Evolutionary conservation across 2,329 filamentous ascomycete genomes (phyloP).

Genomic region (Fusarium algeriense): DNA sequence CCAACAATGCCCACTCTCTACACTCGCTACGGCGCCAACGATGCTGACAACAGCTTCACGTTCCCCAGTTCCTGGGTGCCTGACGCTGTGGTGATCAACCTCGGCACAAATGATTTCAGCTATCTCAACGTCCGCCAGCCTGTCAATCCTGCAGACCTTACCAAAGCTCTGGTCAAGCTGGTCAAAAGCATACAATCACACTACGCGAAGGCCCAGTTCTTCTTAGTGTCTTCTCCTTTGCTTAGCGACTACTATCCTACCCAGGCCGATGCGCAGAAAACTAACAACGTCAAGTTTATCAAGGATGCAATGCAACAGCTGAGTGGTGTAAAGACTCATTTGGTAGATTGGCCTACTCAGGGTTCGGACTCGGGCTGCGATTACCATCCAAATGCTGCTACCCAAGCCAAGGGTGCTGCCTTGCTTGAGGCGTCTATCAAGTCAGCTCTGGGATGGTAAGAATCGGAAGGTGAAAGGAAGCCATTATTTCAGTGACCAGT

Average conservation of each 20-base stretch:
- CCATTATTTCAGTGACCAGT: not conserved
- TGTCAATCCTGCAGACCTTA: constrained; percentile 47
- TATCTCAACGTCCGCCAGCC: constrained; percentile 50
- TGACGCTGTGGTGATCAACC: constrained; percentile 58
- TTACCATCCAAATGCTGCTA: constrained; percentile 57
- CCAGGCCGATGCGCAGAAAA: constrained; percentile 53
- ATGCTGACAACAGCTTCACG: constrained; percentile 53
- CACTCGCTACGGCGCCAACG: constrained; percentile 58
- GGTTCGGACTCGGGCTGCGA: constrained; percentile 57
- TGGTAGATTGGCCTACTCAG: constrained; percentile 58
- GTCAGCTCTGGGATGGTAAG: constrained; percentile 26
- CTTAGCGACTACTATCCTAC: constrained; percentile 55
- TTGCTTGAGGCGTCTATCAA: constrained; percentile 48
- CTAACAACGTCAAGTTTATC: constrained; percentile 52
- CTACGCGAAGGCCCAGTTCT: constrained; percentile 54
- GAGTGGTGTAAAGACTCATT: constrained; percentile 48
- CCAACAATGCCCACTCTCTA: constrained; percentile 57
- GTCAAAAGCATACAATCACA: constrained; percentile 47
- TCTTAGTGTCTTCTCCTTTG: constrained; percentile 57
- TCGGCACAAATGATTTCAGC: constrained; percentile 59
- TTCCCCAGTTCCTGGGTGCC: constrained; percentile 49
- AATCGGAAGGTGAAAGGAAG: accelerated
- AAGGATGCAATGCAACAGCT: constrained; percentile 51
- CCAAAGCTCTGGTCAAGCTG: constrained; percentile 43
- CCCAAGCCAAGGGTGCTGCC: constrained; percentile 49